These are phyloP conservation scores for Bipolaris oryzae DNA, from an alignment of 2,329 filamentous ascomycete genomes.

Conservation along the genomic window DNA sequence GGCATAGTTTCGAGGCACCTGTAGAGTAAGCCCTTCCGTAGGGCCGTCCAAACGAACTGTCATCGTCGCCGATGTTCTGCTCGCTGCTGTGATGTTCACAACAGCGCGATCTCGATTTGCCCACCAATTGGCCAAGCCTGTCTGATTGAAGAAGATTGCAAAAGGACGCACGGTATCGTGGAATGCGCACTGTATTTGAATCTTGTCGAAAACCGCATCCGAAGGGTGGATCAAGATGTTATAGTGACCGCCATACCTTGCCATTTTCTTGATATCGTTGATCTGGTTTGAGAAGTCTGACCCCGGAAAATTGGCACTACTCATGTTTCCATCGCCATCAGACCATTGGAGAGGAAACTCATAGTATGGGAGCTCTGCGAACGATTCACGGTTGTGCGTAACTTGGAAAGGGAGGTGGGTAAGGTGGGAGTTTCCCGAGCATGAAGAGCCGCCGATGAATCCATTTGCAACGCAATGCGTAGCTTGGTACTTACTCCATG, in stretches of 20 bases:
- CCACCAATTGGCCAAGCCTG: conserved; percentile 16
- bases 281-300: conserved; percentile 15
- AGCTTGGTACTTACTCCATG: conserved; percentile 15
- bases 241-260: conserved; percentile 14
- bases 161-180: conserved; percentile 13
- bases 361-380: conserved; percentile 15
- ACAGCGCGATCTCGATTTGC: conserved; percentile 8
- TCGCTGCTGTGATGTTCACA: conserved; percentile 3
- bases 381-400: conserved; percentile 13
- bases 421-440: conserved; percentile 11
- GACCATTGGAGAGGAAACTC: conserved; percentile 17
- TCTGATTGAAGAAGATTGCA: conserved; percentile 16
- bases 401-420: conserved; percentile 15
- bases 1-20: conserved; percentile 7
- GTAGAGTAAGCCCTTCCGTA: conserved; percentile 8
- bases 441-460: conserved; percentile 14
- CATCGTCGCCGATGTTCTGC: conserved; percentile 5
- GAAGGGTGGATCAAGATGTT: conserved; percentile 20
- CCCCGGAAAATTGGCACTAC: conserved; percentile 13
- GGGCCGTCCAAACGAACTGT: conserved; percentile 12
- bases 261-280: conserved; percentile 11
- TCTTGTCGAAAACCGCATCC: conserved; percentile 14
- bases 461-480: conserved; percentile 12
- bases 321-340: conserved; percentile 15
- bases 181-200: conserved; percentile 10